Evolutionary conservation across 495 filamentous ascomycete species (phyloP).

Genomic region (Tuber melanosporum): DNA sequence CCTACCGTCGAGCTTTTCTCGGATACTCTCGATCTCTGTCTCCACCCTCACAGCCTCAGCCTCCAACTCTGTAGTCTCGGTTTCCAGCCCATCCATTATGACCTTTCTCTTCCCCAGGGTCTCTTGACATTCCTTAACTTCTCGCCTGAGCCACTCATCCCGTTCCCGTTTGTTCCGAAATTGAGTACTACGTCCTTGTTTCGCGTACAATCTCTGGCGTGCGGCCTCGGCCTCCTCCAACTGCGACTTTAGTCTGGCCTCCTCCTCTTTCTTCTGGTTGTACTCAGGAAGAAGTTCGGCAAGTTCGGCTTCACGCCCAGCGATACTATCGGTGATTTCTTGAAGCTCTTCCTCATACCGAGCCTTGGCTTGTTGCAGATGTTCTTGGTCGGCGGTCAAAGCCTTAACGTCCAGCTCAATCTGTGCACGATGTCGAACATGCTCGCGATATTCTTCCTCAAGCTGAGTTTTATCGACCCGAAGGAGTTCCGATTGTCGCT

Average conservation of each 20-base stretch:
- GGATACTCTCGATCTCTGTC: conserved; percentile 61
- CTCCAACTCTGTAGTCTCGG: conserved; percentile 75
- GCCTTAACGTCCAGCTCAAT: conserved; percentile 77
- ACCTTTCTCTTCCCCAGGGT: conserved; percentile 71
- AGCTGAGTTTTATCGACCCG: conserved; percentile 80
- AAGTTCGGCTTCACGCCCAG: conserved; percentile 68
- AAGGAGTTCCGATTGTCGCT: conserved; percentile 75
- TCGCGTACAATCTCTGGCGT: conserved; percentile 77
- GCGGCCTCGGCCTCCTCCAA: conserved; percentile 69
- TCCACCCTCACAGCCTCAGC: conserved; percentile 64
- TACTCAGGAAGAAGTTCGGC: conserved; percentile 66
- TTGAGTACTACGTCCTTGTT: conserved; percentile 83
- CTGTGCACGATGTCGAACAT: conserved; percentile 68
- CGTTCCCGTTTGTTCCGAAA: conserved; percentile 84
- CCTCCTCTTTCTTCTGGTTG: conserved; percentile 63
- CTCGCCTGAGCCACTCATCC: conserved; percentile 71
- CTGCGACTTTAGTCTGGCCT: conserved; percentile 59
- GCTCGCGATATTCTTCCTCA: conserved; percentile 81
- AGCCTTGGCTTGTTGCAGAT: conserved; percentile 62
- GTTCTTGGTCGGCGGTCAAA: conserved; percentile 58
- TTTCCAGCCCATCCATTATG: conserved; percentile 71
- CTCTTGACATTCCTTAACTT: conserved; percentile 73
- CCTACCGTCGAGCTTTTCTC: conserved; percentile 69
- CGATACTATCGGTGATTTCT: conserved; percentile 66
- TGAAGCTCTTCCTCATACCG: conserved; percentile 70